Conservation (phyloP, 768 basidiomycete species). For the Dictyophora rubrovolvata region DNA sequence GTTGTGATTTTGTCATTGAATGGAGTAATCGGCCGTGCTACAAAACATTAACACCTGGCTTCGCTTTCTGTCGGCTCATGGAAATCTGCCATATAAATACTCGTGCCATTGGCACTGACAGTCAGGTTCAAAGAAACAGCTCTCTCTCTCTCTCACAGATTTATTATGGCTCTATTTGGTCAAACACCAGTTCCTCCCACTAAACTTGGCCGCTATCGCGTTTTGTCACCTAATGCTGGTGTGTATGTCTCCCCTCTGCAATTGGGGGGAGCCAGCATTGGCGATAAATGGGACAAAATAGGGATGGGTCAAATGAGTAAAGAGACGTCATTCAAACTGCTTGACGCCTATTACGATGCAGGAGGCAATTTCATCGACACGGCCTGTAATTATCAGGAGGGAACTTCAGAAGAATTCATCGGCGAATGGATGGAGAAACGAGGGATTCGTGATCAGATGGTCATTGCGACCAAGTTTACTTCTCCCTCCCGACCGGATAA, state of each 20-base stretch:
- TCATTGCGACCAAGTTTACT: constrained; percentile 32
- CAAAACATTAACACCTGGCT: too few species aligned
- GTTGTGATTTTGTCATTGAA: too few species aligned
- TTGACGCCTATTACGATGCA: constrained; percentile 21
- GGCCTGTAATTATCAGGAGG: constrained; percentile 21
- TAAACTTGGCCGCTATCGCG: constrained; percentile 21
- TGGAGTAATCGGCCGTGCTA: too few species aligned
- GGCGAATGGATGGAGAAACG: constrained; percentile 38
- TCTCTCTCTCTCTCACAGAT: too few species aligned
- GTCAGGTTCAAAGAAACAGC: too few species aligned
- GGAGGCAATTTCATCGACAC: constrained; percentile 24
- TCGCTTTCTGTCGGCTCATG: too few species aligned
- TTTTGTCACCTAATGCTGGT: constrained; percentile 25
- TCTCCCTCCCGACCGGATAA: neutral
- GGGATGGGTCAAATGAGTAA: constrained; percentile 14
- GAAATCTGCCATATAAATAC: too few species aligned
- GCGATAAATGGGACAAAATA: constrained; percentile 27
- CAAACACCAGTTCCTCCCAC: constrained; percentile 15
- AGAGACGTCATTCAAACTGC: constrained; percentile 17
- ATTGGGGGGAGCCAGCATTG: constrained; percentile 30
- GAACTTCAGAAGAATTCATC: constrained; percentile 32
- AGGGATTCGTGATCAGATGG: constrained; percentile 33
- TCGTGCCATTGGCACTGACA: too few species aligned
- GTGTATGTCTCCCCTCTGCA: constrained; percentile 28
- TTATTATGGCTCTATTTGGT: too few species aligned